Evolutionary conservation across 352 stramenopile genomes (phyloP), one percentile per base, ranked within the genome.

Genomic region (Globisporangium carolinianum): DNA sequence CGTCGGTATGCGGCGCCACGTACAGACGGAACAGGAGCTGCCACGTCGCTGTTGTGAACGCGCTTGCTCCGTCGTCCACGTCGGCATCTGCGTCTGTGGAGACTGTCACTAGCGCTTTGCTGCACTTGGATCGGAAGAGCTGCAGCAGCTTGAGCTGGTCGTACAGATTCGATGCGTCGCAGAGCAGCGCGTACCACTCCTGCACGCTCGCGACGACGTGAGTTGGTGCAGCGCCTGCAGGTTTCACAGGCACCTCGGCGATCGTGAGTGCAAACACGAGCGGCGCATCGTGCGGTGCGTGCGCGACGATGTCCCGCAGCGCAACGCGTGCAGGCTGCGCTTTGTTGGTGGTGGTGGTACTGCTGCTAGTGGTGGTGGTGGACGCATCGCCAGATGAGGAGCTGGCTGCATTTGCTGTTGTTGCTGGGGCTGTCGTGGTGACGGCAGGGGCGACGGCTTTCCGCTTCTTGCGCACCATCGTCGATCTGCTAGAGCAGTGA

Each of bases 391-490:
- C 24, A 24, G 24, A 24, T 24, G 24, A 24, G 24, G 24, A 24
- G 24, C 24, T 24, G 24, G 24, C 1, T 24, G 24, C 24, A 24
- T 24, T 10, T 56, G 15, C 4, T 12, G 35, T 1, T 47, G 37
- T n/a, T 60, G 10, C 12, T 49, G 51, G 42, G 55, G 62, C 59
- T 35, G 59, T 62, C 0, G 61, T 58, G 45, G 72, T 58, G 60
- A 71, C 66, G 58, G 81, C 79, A 64, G 89, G 89, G 39, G 86
- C 66, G 39, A 88, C 62, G 17, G 73, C 79, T 60, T 89, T 89
- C 55, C 73, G 76, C 69, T 93, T 93, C 69, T 85, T 90, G 60
- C 83, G 83, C 67, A 91, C 76, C 80, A 90, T 93, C 37, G 38
- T 56, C 35, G 14, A 46, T 45, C 45, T 18, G 37, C n/a, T 55